Base-by-base conservation (phyloP, 805 yeast species). In the Nakazawaea molendinolei region DNA sequence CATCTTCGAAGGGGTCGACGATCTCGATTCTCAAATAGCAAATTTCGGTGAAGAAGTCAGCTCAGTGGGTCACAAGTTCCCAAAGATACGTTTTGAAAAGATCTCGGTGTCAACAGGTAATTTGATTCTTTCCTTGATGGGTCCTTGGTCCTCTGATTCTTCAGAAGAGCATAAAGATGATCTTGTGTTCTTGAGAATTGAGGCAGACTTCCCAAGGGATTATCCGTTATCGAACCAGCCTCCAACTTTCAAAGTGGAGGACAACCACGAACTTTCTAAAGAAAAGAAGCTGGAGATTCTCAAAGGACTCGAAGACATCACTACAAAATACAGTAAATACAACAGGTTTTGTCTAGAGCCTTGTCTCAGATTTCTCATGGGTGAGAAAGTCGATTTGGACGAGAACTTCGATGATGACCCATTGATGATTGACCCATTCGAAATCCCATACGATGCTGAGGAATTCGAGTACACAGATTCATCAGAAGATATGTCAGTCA, bases 31-130 rank as follows among this genome's bases (percentile, higher is more conserved):
- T 4, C 61, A 58, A 44, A 73, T 77, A 0, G 60, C 79, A 17
- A 86, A 86, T 50, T 57, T 90, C 18, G 96, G 95, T 5, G 96
- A 89, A 55, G 98, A 90, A 55, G 87, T 92, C 2, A 81, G 94
- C 44, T 65, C 74, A 13, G 86, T 87, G 5, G 95, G 95, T 3
- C 87, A 81, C 47, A 85, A 84, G 47, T 87, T 89, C 52, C 95
- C 96, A 1, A 86, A 82, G 46, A 71, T 92, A 3, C 63, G 79
- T 2, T 87, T 92, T 54, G 97, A 90, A 51, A 77, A 78, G 46
- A 87, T 92, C 5, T 79, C 92, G 2, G 95, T 90, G 0, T 76
- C 94, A 0, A 81, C 95, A 0, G 96, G 97, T 27, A 76, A 69
- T 21, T 61, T 89, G 38, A 75, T 77, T 3, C 56, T 92, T 9